A percentile compares a stretch with the other conserved stretches of the same genome.
These are phyloP conservation scores for Xenoacremonium recifei DNA, from an alignment of 2,329 filamentous ascomycete species.

Conservation along the genomic window DNA sequence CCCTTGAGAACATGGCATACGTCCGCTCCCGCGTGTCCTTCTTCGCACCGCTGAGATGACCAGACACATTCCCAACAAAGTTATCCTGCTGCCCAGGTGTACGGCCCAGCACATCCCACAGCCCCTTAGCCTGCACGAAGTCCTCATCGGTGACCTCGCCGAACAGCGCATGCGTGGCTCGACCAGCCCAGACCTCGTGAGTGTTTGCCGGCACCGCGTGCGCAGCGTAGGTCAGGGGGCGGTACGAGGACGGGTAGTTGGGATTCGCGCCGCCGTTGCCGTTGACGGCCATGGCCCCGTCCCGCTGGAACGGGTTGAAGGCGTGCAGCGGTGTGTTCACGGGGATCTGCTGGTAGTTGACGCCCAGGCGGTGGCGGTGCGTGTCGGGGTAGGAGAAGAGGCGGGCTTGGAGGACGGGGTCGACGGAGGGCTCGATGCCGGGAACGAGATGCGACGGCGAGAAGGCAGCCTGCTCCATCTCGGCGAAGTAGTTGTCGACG, in stretches of 20 bases:
- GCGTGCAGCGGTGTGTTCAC: conserved; percentile 56
- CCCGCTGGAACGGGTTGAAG: conserved; percentile 70
- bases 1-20: conserved; percentile 59
- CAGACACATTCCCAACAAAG: conserved; percentile 58
- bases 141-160: conserved; percentile 47
- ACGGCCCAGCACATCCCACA: conserved; percentile 49
- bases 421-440: conserved; percentile 60
- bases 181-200: conserved; percentile 49
- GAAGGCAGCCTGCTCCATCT: conserved; percentile 68
- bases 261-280: conserved; percentile 60
- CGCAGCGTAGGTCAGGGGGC: conserved; percentile 41
- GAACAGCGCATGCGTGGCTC: conserved; percentile 42
- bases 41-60: conserved; percentile 53
- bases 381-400: conserved; percentile 63
- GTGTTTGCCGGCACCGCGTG: conserved; percentile 33
- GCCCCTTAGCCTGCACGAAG: conserved; percentile 46
- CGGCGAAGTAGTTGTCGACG: conserved; percentile 57
- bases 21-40: conserved; percentile 55
- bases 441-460: conserved; percentile 64
- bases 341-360: conserved; percentile 64
- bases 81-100: conserved; percentile 58
- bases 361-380: conserved; percentile 60
- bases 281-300: conserved; percentile 70
- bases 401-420: conserved; percentile 60
- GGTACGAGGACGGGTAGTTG: conserved; percentile 55